A percentile compares a stretch with the other conserved stretches of the same genome.
Evolutionary conservation across 2,329 filamentous ascomycete species (phyloP).

Genomic region (Ophiostoma ips): DNA sequence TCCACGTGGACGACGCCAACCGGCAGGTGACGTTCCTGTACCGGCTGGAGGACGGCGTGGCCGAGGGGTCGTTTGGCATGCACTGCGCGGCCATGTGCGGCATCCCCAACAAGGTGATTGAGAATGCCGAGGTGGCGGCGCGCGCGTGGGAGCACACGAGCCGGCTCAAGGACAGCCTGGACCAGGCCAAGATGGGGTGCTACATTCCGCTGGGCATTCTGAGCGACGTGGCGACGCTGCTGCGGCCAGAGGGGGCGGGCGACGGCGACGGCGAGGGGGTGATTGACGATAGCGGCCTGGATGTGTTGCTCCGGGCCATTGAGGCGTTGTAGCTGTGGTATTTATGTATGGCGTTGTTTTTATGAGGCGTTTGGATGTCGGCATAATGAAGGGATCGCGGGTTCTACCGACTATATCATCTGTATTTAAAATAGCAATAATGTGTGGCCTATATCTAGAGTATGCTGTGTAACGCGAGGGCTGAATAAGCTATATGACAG

Average conservation of each 20-base stretch:
- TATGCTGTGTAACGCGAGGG: too few species aligned
- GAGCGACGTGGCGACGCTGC: conserved; percentile 71
- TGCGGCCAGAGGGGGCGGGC: too few species aligned
- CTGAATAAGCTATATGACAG: too few species aligned
- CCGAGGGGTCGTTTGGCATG: conserved; percentile 96
- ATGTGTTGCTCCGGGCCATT: conserved; percentile 47
- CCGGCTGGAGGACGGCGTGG: conserved; percentile 82
- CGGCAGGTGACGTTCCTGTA: conserved; percentile 93
- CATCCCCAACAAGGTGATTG: conserved; percentile 69
- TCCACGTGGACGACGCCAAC: conserved; percentile 74
- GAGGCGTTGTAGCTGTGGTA: conserved; percentile 32
- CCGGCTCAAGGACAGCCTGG: conserved; percentile 73
- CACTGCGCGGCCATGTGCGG: conserved; percentile 98
- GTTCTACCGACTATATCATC: too few species aligned
- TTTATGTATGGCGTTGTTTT: background rate
- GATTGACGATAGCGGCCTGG: conserved; percentile 36
- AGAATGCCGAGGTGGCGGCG: conserved; percentile 76
- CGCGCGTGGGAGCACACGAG: conserved; percentile 92
- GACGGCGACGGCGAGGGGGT: conserved; percentile 20
- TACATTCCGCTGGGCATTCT: conserved; percentile 75
- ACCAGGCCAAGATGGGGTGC: conserved; percentile 62
- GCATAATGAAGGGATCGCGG: too few species aligned
- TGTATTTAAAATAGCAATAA: too few species aligned
- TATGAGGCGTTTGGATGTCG: too few species aligned
- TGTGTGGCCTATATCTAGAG: too few species aligned